Evolutionary conservation across 345 rosid species (phyloP).

Genomic region (Gossypium australe): DNA sequence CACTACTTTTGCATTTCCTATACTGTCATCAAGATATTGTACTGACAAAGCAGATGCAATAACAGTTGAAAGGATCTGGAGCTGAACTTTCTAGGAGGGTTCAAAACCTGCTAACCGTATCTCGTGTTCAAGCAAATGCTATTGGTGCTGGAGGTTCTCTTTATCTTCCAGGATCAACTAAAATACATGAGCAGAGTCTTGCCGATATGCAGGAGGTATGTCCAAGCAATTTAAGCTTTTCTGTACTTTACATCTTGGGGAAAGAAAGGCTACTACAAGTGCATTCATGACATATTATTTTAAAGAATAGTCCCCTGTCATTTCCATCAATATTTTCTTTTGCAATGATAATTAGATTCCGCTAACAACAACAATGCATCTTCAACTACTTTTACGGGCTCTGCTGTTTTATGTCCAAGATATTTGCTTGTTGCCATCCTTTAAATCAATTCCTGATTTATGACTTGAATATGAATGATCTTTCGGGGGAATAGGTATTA

Average conservation of each 20-base stretch:
- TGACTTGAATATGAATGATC: neutral
- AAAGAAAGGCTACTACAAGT: neutral
- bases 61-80: slow-evolving; percentile 93
- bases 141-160: slow-evolving; percentile 54
- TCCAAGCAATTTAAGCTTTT: neutral
- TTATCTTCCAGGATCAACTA: slow-evolving; percentile 88
- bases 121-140: slow-evolving; percentile 72
- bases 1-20: neutral
- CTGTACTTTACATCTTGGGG: neutral
- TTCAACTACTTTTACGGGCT: neutral
- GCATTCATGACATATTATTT: neutral
- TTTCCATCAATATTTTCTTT: neutral
- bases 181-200: slow-evolving; percentile 91
- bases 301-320: neutral
- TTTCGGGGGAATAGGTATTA: slow-evolving; percentile 40
- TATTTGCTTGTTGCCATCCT: neutral
- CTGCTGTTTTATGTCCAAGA: neutral
- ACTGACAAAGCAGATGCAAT: slow-evolving; percentile 20
- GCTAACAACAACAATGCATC: neutral
- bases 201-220: slow-evolving; percentile 93
- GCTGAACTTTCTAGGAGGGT: slow-evolving; percentile 95
- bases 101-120: slow-evolving; percentile 62
- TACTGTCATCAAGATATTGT: slow-evolving; percentile 1
- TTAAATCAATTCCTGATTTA: neutral
- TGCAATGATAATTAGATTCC: neutral